phyloP scores from a whole-genome alignment of 148 eudicot species.

The Rhododendron kiyosumense region DNA sequence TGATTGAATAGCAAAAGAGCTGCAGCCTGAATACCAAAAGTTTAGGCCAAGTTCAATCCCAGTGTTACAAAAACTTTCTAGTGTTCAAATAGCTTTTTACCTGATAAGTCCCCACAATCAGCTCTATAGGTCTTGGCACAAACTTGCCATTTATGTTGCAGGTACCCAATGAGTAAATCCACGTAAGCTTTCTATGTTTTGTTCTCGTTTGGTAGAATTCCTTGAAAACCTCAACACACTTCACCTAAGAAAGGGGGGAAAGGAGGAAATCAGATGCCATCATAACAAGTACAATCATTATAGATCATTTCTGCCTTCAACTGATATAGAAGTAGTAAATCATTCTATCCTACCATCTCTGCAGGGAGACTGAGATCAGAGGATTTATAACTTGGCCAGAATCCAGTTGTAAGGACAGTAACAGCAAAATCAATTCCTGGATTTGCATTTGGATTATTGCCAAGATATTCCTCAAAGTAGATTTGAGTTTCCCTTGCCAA shows the following conservation, averaged over 20 bases:
- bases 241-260: constrained; percentile 15
- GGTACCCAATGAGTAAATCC: constrained; percentile 35
- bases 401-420: constrained; percentile 35
- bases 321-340: background rate
- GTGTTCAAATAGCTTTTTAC: background rate
- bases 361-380: constrained; percentile 28
- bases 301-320: background rate
- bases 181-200: constrained; percentile 28
- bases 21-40: constrained; percentile 23
- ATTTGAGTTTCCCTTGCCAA: constrained; percentile 35
- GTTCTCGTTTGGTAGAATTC: constrained; percentile 24
- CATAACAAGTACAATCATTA: background rate
- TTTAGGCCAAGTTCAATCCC: background rate
- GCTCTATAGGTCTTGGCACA: constrained; percentile 25
- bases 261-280: background rate
- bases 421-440: constrained; percentile 31
- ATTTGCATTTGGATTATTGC: constrained; percentile 8
- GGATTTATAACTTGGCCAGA: constrained; percentile 37
- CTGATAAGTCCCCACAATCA: constrained; percentile 29
- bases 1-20: constrained; percentile 27
- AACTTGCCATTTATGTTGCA: constrained; percentile 27
- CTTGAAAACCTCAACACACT: constrained; percentile 30
- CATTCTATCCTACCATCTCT: constrained; percentile 23
- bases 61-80: background rate
- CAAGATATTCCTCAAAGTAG: constrained; percentile 31